Base-by-base conservation (phyloP, 306 rosid genomes). In the Prunus fruticosa region DNA sequence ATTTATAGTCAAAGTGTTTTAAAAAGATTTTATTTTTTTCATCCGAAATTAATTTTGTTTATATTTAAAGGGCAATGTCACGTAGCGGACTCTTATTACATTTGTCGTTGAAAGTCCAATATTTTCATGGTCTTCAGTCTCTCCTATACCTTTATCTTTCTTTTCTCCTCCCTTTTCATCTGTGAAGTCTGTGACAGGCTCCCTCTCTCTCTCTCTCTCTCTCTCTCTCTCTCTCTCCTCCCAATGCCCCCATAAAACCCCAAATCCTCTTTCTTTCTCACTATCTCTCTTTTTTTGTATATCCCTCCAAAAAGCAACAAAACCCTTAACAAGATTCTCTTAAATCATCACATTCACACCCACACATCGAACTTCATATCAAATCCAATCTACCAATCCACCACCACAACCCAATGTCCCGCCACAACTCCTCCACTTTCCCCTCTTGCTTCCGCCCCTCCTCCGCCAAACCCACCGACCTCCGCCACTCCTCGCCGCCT, bases 391-490 rank as follows among this genome's bases (percentile, higher is more conserved):
- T 8, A 32, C 27, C 27, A 25, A 25, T 25, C 28, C 14, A 2
- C 20, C 64, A 18, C n/a, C 3, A 22, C 14, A 1, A 18, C 38
- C 61, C 50, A 80, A 87, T 89, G 97, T 81, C 90, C 77, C 71
- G 67, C 70, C 50, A 74, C 45, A 80, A 91, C 46, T 84, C 88
- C 25, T 82, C 89, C 11, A 80, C 89, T 4, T 84, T 89, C 72
- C 88, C 91, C 6, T 81, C 85, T 15, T 95, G 97, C 88, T 87
- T 91, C 71, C 89, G 84, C 18, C 87, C 92, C 11, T 50, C 88
- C 63, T 51, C 73, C 65, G 41, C 81, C 66, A n/a, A 73, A 76
- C 70, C 2, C 61, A 60, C 64, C 49, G 75, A 62, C 83, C 73
- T 23, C 50, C 70, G 15, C 47, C 83, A 25, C 23, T 38, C 65